Percentiles rank a stretch among this genome's conserved stretches.
These are phyloP conservation scores for Sporothrix variecibatus DNA, from an alignment of 2,329 filamentous ascomycete genomes.

Conservation along the genomic window DNA sequence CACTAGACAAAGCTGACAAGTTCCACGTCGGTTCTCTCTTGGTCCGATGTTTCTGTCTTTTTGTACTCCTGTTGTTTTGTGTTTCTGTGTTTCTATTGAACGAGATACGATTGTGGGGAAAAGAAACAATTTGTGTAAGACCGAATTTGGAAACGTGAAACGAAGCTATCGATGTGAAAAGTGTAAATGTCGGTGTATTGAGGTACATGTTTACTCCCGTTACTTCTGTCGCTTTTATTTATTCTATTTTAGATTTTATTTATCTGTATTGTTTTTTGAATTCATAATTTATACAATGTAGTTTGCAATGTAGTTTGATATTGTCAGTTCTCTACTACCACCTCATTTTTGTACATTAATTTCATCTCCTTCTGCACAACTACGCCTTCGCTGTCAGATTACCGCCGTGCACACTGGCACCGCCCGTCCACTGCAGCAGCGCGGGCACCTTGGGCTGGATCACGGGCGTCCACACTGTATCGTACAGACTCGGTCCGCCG, in stretches of 20 bases:
- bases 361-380: neutral
- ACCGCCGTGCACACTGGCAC: conserved; percentile 23
- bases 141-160: neutral
- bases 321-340: neutral
- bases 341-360: neutral
- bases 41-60: too few species aligned
- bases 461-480: conserved; percentile 48
- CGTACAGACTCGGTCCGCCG: conserved; percentile 48
- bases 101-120: neutral
- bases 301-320: neutral
- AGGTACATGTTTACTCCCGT: neutral
- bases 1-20: too few species aligned
- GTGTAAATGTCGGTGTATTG: neutral
- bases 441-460: conserved; percentile 43
- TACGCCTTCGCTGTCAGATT: conserved; percentile 10
- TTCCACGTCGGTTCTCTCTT: too few species aligned
- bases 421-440: conserved; percentile 27
- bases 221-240: neutral
- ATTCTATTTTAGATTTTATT: neutral
- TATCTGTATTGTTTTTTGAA: neutral
- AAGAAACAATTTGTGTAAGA: neutral
- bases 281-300: neutral
- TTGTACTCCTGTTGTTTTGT: too few species aligned
- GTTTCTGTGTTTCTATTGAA: neutral
- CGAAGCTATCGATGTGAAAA: neutral